Evolutionary conservation across 345 rosid genomes (phyloP).

Genomic region (Hevea brasiliensis): DNA sequence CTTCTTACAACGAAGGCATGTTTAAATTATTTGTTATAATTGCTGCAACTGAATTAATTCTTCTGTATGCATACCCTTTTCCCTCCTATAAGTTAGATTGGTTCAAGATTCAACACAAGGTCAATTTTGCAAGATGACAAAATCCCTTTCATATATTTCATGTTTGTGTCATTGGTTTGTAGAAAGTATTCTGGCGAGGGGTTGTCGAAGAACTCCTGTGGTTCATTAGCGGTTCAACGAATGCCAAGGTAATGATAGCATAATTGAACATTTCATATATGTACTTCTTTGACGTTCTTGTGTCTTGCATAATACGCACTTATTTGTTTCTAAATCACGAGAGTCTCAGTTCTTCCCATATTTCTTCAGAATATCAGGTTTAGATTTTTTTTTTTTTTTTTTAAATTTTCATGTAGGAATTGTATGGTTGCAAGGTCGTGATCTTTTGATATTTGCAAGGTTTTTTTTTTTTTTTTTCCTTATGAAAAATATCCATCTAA

Average conservation of each 20-base stretch:
- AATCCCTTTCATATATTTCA: slow-evolving; percentile 9
- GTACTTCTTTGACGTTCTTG: neutral
- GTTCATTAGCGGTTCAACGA: slow-evolving; percentile 97
- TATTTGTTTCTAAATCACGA: neutral
- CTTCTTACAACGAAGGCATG: slow-evolving; percentile 83
- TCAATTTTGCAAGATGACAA: neutral
- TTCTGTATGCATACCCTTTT: neutral
- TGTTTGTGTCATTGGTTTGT: slow-evolving; percentile 27
- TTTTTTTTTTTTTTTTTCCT: neutral
- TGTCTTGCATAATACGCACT: neutral
- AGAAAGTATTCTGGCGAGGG: slow-evolving; percentile 99
- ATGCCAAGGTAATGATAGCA: slow-evolving; percentile 66
- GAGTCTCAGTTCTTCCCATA: neutral
- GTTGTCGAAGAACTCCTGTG: slow-evolving; percentile 97
- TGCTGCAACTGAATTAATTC: neutral
- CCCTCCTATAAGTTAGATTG: neutral
- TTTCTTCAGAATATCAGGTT: neutral
- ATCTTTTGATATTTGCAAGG: neutral
- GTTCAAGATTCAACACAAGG: neutral
- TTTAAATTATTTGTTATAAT: neutral
- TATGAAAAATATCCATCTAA: neutral
- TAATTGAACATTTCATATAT: neutral
- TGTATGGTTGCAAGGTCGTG: neutral
- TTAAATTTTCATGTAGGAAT: neutral
- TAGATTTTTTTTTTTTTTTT: neutral